Evolutionary conservation across 2,329 filamentous ascomycete genomes (phyloP).

Genomic region (Xylariaceae sp.): DNA sequence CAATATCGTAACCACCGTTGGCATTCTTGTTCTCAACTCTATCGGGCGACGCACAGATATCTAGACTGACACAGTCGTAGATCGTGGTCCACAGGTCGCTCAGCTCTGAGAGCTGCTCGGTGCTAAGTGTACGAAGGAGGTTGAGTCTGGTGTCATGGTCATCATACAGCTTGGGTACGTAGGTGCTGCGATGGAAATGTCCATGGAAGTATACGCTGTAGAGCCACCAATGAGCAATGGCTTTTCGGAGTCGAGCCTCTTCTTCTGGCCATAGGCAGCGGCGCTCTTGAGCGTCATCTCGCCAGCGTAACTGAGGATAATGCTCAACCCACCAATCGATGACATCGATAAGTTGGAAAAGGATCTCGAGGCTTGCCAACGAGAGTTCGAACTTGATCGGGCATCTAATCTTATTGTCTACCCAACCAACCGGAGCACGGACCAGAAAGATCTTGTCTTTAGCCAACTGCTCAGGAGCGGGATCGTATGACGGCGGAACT

Average conservation of each 20-base stretch:
- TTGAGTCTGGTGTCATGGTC: slow-evolving; percentile 25
- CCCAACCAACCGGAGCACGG: slow-evolving; percentile 16
- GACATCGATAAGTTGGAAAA: slow-evolving; percentile 33
- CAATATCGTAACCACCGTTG: slow-evolving; percentile 17
- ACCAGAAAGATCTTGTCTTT: slow-evolving; percentile 18
- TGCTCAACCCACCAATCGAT: slow-evolving; percentile 40
- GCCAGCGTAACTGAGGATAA: slow-evolving; percentile 44
- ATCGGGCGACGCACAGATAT: slow-evolving; percentile 31
- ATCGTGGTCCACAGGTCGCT: slow-evolving; percentile 24
- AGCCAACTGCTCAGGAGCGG: slow-evolving; percentile 6
- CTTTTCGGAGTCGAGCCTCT: slow-evolving; percentile 46
- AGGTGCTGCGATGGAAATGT: slow-evolving; percentile 32
- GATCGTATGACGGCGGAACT: no score
- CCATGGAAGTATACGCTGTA: slow-evolving; percentile 53
- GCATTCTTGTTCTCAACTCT: slow-evolving; percentile 13
- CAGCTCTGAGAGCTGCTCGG: slow-evolving; percentile 29
- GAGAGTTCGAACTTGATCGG: slow-evolving; percentile 25
- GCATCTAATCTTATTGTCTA: slow-evolving; percentile 20
- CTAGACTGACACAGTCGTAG: slow-evolving; percentile 25
- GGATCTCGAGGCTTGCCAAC: slow-evolving; percentile 24
- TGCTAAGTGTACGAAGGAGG: slow-evolving; percentile 27
- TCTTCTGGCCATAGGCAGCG: slow-evolving; percentile 44
- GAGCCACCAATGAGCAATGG: slow-evolving; percentile 54
- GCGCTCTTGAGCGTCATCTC: slow-evolving; percentile 43
- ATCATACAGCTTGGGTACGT: slow-evolving; percentile 20